These are phyloP conservation scores for Trametes cubensis DNA, from an alignment of 768 basidiomycete genomes.

Conservation along the genomic window DNA sequence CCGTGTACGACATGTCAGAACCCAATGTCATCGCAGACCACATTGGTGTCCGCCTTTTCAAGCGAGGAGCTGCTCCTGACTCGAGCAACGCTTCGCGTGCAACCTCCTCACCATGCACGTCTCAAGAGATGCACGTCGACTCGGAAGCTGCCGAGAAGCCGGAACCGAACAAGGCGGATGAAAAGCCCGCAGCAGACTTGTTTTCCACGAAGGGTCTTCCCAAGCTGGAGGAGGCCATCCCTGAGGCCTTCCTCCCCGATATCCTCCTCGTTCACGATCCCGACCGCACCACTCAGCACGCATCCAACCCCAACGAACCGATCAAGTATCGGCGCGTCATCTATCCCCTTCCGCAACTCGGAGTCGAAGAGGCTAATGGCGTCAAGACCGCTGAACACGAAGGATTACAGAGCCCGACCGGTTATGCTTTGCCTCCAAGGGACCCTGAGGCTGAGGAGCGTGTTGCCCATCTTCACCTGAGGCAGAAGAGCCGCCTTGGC, in stretches of 20 bases:
- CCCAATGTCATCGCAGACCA: not conserved
- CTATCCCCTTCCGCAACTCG: not conserved
- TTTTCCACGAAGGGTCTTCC: slow-evolving; percentile 24
- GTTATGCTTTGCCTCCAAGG: not conserved
- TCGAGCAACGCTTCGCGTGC: not conserved
- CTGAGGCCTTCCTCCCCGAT: slow-evolving; percentile 30
- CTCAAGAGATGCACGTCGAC: not conserved
- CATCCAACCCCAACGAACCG: not conserved
- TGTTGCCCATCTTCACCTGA: slow-evolving; percentile 52
- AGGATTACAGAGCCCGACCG: not conserved
- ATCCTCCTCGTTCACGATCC: slow-evolving; percentile 31
- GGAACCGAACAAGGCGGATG: too few relatives aligned
- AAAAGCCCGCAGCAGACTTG: not conserved
- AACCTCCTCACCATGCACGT: not conserved
- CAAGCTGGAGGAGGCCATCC: slow-evolving; percentile 34
- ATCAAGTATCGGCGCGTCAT: slow-evolving; percentile 27
- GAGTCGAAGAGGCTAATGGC: not conserved
- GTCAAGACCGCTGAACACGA: not conserved
- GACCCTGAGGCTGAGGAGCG: not conserved
- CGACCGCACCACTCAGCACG: not conserved
- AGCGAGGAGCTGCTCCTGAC: not conserved
- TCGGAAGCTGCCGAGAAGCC: too few relatives aligned
- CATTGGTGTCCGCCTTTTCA: not conserved
- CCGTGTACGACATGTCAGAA: not conserved
- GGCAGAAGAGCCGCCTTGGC: slow-evolving; percentile 41